Conservation (phyloP, 2,329 filamentous ascomycete species). For the Coniochaeta hoffmannii region DNA sequence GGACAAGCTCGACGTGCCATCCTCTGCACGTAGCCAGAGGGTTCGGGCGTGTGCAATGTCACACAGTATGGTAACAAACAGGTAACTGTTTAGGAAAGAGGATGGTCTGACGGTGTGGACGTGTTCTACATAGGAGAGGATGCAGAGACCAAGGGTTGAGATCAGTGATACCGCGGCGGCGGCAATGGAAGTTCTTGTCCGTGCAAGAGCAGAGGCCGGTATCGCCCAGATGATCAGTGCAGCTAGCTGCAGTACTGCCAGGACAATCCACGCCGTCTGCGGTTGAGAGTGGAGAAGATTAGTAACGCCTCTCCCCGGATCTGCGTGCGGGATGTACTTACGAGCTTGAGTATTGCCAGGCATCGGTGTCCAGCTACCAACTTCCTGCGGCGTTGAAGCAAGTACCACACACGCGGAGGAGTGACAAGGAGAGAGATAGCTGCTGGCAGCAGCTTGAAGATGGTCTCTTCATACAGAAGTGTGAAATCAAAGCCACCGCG, state of each 20-base stretch:
- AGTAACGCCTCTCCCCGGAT: neutral
- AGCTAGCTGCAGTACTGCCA: slow-evolving; percentile 16
- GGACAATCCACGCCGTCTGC: slow-evolving; percentile 13
- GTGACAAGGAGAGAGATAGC: slow-evolving; percentile 10
- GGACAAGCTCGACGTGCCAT: slow-evolving; percentile 5
- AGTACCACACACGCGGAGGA: slow-evolving; percentile 11
- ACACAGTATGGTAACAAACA: slow-evolving; percentile 23
- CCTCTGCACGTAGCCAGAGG: slow-evolving; percentile 21
- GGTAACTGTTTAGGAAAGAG: slow-evolving; percentile 21
- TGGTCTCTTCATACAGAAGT: slow-evolving; percentile 20
- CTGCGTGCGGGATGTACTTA: slow-evolving; percentile 5
- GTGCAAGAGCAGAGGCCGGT: slow-evolving; percentile 11
- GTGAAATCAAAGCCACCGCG: slow-evolving; percentile 22
- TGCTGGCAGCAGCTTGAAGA: slow-evolving; percentile 14
- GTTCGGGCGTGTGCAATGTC: slow-evolving; percentile 25
- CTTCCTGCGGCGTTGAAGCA: slow-evolving; percentile 10
- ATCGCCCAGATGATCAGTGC: slow-evolving; percentile 17
- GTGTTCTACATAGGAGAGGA: slow-evolving; percentile 29
- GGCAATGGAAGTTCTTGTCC: slow-evolving; percentile 19
- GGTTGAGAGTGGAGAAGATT: slow-evolving; percentile 3
- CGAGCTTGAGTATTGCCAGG: slow-evolving; percentile 11
- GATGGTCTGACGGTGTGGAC: slow-evolving; percentile 23
- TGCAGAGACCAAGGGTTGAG: slow-evolving; percentile 20
- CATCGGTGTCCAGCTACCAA: slow-evolving; percentile 1
- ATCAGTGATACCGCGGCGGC: slow-evolving; percentile 19